Evolutionary conservation across 345 rosid species (phyloP).

Genomic region (Stellera chamaejasme): DNA sequence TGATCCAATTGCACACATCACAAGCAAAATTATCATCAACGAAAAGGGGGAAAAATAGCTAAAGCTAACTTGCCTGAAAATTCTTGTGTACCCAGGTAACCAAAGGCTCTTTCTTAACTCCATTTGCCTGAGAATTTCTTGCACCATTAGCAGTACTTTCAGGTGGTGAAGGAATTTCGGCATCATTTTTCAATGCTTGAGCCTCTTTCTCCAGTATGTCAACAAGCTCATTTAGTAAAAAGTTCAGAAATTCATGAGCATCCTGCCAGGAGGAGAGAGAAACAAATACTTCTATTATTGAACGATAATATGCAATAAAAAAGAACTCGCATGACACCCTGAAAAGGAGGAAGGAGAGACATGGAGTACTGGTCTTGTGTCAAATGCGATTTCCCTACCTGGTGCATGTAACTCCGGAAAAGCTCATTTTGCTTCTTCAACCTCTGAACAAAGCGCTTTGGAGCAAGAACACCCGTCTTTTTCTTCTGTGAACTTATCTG

Average conservation of each 20-base stretch:
- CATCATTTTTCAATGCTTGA: constrained; percentile 63
- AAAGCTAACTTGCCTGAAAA: constrained; percentile 58
- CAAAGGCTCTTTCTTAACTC: constrained; percentile 74
- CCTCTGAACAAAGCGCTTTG: constrained; percentile 95
- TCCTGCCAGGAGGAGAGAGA: constrained; percentile 38
- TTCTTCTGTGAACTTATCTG: constrained; percentile 98
- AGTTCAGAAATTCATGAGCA: constrained; percentile 98
- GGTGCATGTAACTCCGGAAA: constrained; percentile 99
- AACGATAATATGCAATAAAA: neutral
- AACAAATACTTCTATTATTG: constrained; percentile 1
- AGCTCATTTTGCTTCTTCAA: constrained; percentile 98
- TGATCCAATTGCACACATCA: neutral
- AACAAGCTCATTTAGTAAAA: constrained; percentile 95
- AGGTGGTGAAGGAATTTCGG: constrained; percentile 63
- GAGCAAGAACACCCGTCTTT: constrained; percentile 99
- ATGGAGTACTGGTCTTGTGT: too few relatives aligned
- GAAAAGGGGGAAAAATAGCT: neutral
- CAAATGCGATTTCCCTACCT: constrained; percentile 33
- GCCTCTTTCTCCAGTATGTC: constrained; percentile 98
- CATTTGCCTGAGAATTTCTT: constrained; percentile 56
- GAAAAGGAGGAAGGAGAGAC: too few relatives aligned
- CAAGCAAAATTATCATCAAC: neutral
- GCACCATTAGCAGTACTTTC: constrained; percentile 79
- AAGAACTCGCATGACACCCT: neutral
- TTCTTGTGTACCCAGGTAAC: constrained; percentile 98